Evolutionary conservation across 2,329 filamentous ascomycete genomes (phyloP).

Genomic region (Aquanectria penicillioides): DNA sequence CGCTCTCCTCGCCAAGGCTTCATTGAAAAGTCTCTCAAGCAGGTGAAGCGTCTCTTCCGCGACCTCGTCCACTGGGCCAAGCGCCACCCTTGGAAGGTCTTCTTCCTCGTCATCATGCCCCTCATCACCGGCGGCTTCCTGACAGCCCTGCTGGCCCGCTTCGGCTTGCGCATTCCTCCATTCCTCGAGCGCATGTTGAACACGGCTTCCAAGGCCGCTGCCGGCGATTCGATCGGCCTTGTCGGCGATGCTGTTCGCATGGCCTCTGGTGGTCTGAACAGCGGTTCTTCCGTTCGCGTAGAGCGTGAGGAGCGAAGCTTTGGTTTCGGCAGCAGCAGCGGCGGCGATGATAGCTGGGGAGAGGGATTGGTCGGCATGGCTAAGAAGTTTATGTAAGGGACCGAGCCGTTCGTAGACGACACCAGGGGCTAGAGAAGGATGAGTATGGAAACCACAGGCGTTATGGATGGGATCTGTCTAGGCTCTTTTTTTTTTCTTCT

Average conservation of each 20-base stretch:
- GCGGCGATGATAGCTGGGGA: slow-evolving; percentile 45
- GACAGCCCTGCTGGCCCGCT: slow-evolving; percentile 78
- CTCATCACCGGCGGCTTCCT: slow-evolving; percentile 86
- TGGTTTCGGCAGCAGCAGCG: slow-evolving; percentile 45
- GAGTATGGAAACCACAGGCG: slow-evolving; percentile 29
- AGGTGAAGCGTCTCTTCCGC: slow-evolving; percentile 81
- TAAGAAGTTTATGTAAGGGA: slow-evolving; percentile 51
- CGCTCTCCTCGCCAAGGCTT: slow-evolving; percentile 85
- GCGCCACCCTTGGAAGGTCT: slow-evolving; percentile 85
- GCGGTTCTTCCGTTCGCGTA: slow-evolving; percentile 39
- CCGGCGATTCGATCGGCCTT: slow-evolving; percentile 59
- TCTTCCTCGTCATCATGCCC: slow-evolving; percentile 87
- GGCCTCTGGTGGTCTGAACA: slow-evolving; percentile 52
- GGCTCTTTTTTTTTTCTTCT: slow-evolving; percentile 10
- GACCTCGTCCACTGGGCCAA: slow-evolving; percentile 85
- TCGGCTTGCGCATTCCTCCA: slow-evolving; percentile 81
- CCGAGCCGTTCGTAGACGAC: slow-evolving; percentile 11
- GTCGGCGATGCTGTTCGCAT: slow-evolving; percentile 66
- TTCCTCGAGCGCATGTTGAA: slow-evolving; percentile 68
- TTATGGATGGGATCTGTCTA: slow-evolving; percentile 28
- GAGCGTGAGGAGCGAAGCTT: slow-evolving; percentile 46
- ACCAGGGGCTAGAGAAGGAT: slow-evolving; percentile 16
- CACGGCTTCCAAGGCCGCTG: slow-evolving; percentile 59
- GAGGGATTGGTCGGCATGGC: slow-evolving; percentile 51
- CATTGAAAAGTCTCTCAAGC: slow-evolving; percentile 75